Evolutionary conservation across 1,139 yeast species (phyloP), one percentile per base, ranked within the genome.

Genomic region (Lodderomyces margitis): DNA sequence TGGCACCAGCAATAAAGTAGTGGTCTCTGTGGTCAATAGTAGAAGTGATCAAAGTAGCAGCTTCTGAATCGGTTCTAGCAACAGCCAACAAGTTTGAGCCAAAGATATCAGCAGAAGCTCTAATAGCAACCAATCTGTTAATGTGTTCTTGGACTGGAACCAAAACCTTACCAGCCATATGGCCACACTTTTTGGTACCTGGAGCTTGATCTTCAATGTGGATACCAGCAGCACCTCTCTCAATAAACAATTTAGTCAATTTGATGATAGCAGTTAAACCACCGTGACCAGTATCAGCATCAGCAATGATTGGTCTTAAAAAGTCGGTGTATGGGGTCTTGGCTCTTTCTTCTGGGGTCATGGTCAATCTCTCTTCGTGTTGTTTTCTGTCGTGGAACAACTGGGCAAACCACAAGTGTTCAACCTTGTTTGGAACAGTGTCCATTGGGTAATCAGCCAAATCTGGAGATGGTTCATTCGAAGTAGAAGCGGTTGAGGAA

Each of bases 191-290:
- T 69, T 91, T 91, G 61, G 97, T 91, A 61, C 98, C 97, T 43
- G 98, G 96, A 46, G 97, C 96, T 75, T 92, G 98, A 70, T 91
- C 98, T 72, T 91, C 98, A 63, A 91, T 88, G 66, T 91, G 98
- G 58, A 91, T 89, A 64, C 98, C 98, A 46, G 98, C 98, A 43
- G 98, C 98, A 68, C 98, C 98, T 60, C 95, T 84, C 74, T 92
- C 98, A 56, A 92, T 88, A 63, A 91, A 92, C 82, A 92, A 75
- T 74, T 92, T 92, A 61, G 97, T 89, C 66, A 91, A 81, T 72
- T 91, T 91, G 73, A 88, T 86, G 55, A 89, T 88, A 47, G 98
- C 98, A 48, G 97, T 89, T 57, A 91, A 75, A 63, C 98, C 98
- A 68, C 98, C 98, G 67, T 92, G 98, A 55, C 98, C 98, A 49